phyloP scores from a whole-genome alignment of 371 early-diverging fungal species.

The Rhizopus stolonifer region DNA sequence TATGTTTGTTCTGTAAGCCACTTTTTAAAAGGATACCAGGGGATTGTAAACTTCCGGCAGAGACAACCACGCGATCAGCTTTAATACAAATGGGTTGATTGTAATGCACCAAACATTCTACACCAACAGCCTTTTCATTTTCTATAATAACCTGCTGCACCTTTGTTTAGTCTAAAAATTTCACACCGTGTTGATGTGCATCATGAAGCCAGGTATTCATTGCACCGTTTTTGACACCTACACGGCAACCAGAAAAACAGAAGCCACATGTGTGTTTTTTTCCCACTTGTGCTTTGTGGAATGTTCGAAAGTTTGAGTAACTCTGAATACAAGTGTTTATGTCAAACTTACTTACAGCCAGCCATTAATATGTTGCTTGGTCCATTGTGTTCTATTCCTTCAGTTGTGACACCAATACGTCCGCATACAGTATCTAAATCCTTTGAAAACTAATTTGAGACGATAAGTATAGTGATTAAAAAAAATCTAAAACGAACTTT shows the following conservation, averaged over 20 bases:
- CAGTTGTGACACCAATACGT: slow-evolving; percentile 58
- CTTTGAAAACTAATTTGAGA: slow-evolving; percentile 21
- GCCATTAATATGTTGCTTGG: slow-evolving; percentile 59
- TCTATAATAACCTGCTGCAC: slow-evolving; percentile 56
- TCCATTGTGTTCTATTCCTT: slow-evolving; percentile 59
- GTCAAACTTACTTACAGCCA: slow-evolving; percentile 52
- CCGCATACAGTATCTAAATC: slow-evolving; percentile 55
- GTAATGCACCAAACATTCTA: slow-evolving; percentile 33
- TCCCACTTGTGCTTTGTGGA: slow-evolving; percentile 68
- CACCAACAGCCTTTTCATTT: slow-evolving; percentile 53
- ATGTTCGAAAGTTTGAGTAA: too few species aligned
- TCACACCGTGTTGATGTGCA: slow-evolving; percentile 59
- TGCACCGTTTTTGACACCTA: slow-evolving; percentile 70
- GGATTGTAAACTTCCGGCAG: slow-evolving; percentile 67
- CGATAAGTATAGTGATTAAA: not conserved
- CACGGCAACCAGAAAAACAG: slow-evolving; percentile 71
- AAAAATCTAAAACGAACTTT: slow-evolving; percentile 31
- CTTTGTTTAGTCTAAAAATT: slow-evolving; percentile 61
- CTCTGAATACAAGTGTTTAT: too few species aligned
- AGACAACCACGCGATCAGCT: slow-evolving; percentile 62
- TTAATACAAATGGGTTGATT: slow-evolving; percentile 31
- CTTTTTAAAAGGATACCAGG: slow-evolving; percentile 66
- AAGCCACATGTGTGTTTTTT: slow-evolving; percentile 65
- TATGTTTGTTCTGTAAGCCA: slow-evolving; percentile 69
- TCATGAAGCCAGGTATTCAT: slow-evolving; percentile 69